Percentiles rank a stretch among this genome's conserved stretches.
These are phyloP conservation scores for Talaromyces sp. DNA, from an alignment of 2,329 filamentous ascomycete species.

Conservation along the genomic window DNA sequence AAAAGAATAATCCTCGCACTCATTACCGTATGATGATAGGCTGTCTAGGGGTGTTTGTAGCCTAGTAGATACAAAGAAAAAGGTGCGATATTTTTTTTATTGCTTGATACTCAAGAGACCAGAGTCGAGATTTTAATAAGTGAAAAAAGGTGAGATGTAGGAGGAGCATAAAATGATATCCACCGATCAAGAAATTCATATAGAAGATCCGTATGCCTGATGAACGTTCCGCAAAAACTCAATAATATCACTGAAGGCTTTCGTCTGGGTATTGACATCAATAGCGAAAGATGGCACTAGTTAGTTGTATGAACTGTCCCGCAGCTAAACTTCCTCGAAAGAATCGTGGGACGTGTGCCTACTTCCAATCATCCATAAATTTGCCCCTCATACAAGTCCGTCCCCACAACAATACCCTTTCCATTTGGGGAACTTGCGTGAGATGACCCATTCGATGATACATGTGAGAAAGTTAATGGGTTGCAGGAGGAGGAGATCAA, in stretches of 20 bases:
- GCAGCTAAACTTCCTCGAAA: not conserved
- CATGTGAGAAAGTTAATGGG: slow-evolving; percentile 41
- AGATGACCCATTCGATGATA: slow-evolving; percentile 32
- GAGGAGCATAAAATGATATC: not conserved
- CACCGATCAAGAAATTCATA: not conserved
- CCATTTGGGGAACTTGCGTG: slow-evolving; percentile 8
- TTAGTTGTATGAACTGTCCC: not conserved
- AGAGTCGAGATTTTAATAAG: not conserved
- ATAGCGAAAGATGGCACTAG: slow-evolving; percentile 7
- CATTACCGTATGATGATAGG: too few species aligned
- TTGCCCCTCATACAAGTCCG: slow-evolving; percentile 1
- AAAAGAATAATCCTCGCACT: too few species aligned
- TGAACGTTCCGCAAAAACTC: not conserved
- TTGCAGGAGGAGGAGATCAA: slow-evolving; percentile 46
- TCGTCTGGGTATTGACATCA: not conserved
- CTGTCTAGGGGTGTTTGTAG: too few species aligned
- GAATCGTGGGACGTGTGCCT: not conserved
- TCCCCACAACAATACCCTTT: not conserved
- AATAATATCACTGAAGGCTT: not conserved
- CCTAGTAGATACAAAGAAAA: too few species aligned
- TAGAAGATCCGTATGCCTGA: not conserved
- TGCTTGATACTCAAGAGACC: too few species aligned
- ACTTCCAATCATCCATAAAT: slow-evolving; percentile 7
- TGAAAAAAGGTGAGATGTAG: not conserved
- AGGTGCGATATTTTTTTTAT: too few species aligned